These are phyloP conservation scores for Scheffersomyces insectosa DNA, from an alignment of 1,139 yeast genomes.

Conservation along the genomic window DNA sequence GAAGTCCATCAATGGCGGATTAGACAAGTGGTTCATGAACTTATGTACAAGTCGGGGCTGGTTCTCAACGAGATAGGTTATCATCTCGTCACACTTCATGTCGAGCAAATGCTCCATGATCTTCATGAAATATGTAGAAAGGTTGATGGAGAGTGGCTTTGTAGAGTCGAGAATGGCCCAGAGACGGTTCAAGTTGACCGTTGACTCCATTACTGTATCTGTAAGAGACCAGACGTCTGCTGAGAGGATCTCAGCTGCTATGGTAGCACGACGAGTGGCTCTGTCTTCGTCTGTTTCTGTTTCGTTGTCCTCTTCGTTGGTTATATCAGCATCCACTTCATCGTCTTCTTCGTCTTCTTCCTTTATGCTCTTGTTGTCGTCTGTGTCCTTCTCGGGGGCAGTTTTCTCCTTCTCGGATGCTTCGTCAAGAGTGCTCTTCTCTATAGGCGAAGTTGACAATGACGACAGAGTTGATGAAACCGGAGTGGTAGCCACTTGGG, in stretches of 20 bases:
- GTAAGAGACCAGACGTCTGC: conserved; percentile 96
- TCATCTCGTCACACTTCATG: conserved; percentile 85
- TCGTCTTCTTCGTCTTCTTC: conserved; percentile 29
- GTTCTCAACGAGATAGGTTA: conserved; percentile 61
- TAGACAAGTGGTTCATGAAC: conserved; percentile 76
- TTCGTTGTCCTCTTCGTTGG: conserved; percentile 23
- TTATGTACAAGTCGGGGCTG: conserved; percentile 65
- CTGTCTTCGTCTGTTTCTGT: conserved; percentile 50
- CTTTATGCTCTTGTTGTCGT: conserved; percentile 8
- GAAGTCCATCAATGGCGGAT: conserved; percentile 87
- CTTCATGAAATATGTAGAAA: conserved; percentile 89
- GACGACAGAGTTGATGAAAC: not conserved
- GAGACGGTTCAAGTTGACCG: conserved; percentile 61
- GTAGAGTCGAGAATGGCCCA: conserved; percentile 74
- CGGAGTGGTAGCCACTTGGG: conserved; percentile 1
- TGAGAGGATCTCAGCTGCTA: conserved; percentile 87
- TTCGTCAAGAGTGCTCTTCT: conserved; percentile 1
- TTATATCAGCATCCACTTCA: conserved; percentile 18
- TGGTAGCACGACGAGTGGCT: conserved; percentile 71
- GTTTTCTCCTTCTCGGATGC: conserved; percentile 3
- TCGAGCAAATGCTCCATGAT: conserved; percentile 91
- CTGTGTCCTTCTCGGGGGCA: conserved; percentile 5
- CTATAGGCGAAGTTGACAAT: too few species aligned
- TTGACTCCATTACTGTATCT: conserved; percentile 83
- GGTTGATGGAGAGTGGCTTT: conserved; percentile 64